Evolutionary conservation across 1,139 yeast species (phyloP).

Genomic region (Geotrichum siamense): DNA sequence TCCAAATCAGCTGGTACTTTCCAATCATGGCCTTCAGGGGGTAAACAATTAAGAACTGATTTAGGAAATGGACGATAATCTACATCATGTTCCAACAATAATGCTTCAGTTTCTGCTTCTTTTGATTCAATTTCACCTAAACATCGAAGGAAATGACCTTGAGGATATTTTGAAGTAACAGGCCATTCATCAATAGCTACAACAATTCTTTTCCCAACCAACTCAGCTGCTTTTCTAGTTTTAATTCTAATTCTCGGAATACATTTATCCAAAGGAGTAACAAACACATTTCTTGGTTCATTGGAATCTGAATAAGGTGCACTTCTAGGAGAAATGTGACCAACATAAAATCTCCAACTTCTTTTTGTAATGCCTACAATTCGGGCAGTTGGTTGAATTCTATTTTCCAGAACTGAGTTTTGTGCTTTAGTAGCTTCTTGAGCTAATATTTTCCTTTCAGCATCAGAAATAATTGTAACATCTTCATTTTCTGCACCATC

Average conservation of each 20-base stretch:
- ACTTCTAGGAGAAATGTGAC: constrained; percentile 81
- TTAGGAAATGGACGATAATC: constrained; percentile 94
- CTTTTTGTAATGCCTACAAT: constrained; percentile 85
- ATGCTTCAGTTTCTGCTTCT: constrained; percentile 94
- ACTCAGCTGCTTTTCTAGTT: constrained; percentile 77
- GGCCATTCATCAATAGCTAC: constrained; percentile 94
- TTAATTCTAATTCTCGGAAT: constrained; percentile 82
- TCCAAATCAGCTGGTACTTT: constrained; percentile 61
- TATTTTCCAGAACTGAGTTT: constrained; percentile 40
- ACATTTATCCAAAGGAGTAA: constrained; percentile 79
- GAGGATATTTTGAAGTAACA: constrained; percentile 71
- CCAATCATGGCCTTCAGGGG: constrained; percentile 91
- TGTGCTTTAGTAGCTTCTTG: constrained; percentile 67
- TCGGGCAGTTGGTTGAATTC: constrained; percentile 81
- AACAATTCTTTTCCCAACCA: constrained; percentile 82
- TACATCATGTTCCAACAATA: constrained; percentile 88
- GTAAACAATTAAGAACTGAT: constrained; percentile 85
- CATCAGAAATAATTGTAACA: constrained; percentile 53
- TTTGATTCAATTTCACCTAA: constrained; percentile 88
- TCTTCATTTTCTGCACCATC: constrained; percentile 41
- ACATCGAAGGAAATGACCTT: constrained; percentile 88
- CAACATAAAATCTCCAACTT: constrained; percentile 95
- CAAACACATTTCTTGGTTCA: constrained; percentile 73
- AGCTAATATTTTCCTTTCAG: constrained; percentile 65
- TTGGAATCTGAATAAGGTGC: constrained; percentile 45